These are phyloP conservation scores for Rosa rugosa DNA, from an alignment of 306 rosid species.

Conservation along the genomic window DNA sequence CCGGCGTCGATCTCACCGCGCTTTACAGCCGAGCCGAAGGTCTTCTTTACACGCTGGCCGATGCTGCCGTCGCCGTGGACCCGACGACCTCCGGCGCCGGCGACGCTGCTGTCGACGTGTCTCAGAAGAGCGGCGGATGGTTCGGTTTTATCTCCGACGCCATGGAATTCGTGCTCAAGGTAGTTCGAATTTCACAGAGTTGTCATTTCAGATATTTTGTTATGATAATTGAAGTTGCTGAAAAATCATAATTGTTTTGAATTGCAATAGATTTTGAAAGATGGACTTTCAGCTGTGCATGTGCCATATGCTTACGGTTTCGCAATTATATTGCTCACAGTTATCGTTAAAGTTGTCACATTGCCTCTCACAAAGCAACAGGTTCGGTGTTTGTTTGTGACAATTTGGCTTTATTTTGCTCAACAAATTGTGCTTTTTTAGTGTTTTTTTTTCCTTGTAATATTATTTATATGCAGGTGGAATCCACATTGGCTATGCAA, in stretches of 20 bases:
- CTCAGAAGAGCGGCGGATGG: slow-evolving; percentile 93
- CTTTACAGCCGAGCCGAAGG: slow-evolving; percentile 60
- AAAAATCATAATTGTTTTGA: neutral
- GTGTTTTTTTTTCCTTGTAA: slow-evolving; percentile 17
- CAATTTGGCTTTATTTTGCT: neutral
- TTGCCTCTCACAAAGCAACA: slow-evolving; percentile 93
- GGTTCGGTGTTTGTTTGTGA: slow-evolving; percentile 45
- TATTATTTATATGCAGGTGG: slow-evolving; percentile 57
- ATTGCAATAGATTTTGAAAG: slow-evolving; percentile 71
- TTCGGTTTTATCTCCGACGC: slow-evolving; percentile 84
- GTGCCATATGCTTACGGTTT: slow-evolving; percentile 93
- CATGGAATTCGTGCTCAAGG: slow-evolving; percentile 95
- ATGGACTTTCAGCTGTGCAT: slow-evolving; percentile 73
- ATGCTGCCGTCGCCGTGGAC: slow-evolving; percentile 71
- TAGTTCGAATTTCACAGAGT: slow-evolving; percentile 11
- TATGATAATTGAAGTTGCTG: neutral
- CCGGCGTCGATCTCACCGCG: slow-evolving; percentile 45
- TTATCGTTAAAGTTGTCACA: slow-evolving; percentile 75
- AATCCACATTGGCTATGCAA: slow-evolving; percentile 97
- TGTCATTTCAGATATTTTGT: neutral
- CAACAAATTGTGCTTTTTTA: neutral
- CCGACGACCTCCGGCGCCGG: slow-evolving; percentile 12
- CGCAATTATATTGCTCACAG: slow-evolving; percentile 89
- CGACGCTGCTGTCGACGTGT: slow-evolving; percentile 25
- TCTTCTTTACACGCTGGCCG: slow-evolving; percentile 85